A percentile compares a stretch with the other conserved stretches of the same genome.
These are phyloP conservation scores for Herpetomonas tarakana DNA, from an alignment of 208 protist species.

Conservation along the genomic window DNA sequence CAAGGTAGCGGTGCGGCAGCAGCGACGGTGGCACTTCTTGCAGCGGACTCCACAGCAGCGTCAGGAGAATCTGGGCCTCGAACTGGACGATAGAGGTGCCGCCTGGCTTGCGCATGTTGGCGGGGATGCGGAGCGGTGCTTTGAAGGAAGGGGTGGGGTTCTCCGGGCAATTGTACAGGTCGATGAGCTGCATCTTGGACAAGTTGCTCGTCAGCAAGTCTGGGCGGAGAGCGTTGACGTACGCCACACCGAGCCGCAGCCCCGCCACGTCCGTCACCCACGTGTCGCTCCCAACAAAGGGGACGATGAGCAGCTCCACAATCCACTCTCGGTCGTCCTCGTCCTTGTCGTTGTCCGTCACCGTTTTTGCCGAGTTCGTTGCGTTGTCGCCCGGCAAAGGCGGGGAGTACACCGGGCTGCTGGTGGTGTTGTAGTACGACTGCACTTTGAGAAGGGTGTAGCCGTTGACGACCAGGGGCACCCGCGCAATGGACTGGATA, in stretches of 20 bases:
- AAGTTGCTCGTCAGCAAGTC: conserved; percentile 3
- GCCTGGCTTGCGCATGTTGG: not conserved
- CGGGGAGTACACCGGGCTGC: not conserved
- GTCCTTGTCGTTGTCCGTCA: not conserved
- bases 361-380: not conserved
- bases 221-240: not conserved
- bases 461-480: conserved; percentile 29
- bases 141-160: not conserved
- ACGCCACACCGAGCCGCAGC: conserved; percentile 3
- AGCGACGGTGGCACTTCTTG: not conserved
- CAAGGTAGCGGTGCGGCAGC: not conserved
- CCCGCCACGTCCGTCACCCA: not conserved
- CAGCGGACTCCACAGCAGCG: not conserved
- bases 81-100: not conserved
- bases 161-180: conserved; percentile 1
- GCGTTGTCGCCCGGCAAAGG: not conserved
- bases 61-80: not conserved
- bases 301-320: conserved; percentile 6
- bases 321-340: not conserved
- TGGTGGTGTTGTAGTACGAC: not conserved
- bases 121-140: not conserved
- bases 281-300: not conserved
- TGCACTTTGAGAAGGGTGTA: conserved; percentile 16
- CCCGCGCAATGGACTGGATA: conserved; percentile 5
- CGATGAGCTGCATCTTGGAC: conserved; percentile 7